Evolutionary conservation across 73 alveolate species (phyloP).

Genomic region (Loxodes magnus): DNA sequence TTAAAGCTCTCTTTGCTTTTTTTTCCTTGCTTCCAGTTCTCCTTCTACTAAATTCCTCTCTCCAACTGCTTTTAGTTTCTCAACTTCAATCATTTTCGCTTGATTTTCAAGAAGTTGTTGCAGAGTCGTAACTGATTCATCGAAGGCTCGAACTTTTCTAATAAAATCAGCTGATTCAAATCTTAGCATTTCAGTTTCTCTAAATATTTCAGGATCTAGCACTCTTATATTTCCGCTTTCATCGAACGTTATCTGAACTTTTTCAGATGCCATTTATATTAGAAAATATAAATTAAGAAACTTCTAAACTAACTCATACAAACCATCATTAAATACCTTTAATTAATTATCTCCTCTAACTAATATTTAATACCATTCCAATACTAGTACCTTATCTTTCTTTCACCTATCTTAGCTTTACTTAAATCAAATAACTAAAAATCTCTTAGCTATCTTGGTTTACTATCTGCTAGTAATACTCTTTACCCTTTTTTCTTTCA

Average conservation of each 20-base stretch:
- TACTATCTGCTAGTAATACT: too few relatives aligned
- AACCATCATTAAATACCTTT: too few relatives aligned
- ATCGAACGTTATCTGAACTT: constrained; percentile 66
- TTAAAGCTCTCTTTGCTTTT: constrained; percentile 66
- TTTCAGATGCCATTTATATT: constrained; percentile 22
- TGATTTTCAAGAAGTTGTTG: constrained; percentile 62
- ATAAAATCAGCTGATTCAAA: constrained; percentile 60
- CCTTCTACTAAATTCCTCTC: constrained; percentile 80
- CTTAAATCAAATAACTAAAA: too few relatives aligned
- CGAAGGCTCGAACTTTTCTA: constrained; percentile 45
- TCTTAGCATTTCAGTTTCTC: constrained; percentile 55
- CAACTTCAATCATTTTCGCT: constrained; percentile 73
- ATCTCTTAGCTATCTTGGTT: too few relatives aligned
- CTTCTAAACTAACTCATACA: too few relatives aligned
- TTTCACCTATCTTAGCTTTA: too few relatives aligned
- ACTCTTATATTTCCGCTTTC: constrained; percentile 74
- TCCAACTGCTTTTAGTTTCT: constrained; percentile 79
- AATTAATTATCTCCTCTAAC: too few relatives aligned
- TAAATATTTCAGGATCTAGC: constrained; percentile 64
- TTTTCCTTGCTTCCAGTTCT: constrained; percentile 71
- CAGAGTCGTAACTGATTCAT: constrained; percentile 57
- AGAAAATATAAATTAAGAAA: too few relatives aligned
- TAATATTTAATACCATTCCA: too few relatives aligned
- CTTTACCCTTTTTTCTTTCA: too few relatives aligned
- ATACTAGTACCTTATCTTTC: too few relatives aligned